Conservation (phyloP, 2,329 filamentous ascomycete genomes). For the Sporothrix luriei region DNA sequence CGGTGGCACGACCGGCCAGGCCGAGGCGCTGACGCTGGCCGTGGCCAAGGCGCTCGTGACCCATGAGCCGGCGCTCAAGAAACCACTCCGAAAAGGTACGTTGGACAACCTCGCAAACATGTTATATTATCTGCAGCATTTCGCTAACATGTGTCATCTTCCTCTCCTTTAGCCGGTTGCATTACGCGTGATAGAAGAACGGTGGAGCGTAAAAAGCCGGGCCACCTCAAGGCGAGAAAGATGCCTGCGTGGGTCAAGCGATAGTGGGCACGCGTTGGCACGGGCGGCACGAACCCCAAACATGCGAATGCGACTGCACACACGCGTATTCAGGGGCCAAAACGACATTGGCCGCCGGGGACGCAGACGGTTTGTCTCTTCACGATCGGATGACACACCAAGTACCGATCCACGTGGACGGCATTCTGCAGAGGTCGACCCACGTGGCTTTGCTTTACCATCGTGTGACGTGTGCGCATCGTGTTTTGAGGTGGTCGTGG, state of each 20-base stretch:
- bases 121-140: neutral
- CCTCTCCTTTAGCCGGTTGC: slow-evolving; percentile 70
- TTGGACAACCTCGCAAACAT: neutral
- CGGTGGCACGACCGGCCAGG: slow-evolving; percentile 91
- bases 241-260: slow-evolving; percentile 97
- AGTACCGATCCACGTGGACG: neutral
- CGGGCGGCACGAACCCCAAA: neutral
- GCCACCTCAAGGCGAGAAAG: slow-evolving; percentile 95
- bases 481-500: neutral
- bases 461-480: neutral
- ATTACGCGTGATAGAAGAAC: slow-evolving; percentile 86
- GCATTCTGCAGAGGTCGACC: neutral
- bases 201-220: slow-evolving; percentile 98
- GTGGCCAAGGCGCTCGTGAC: slow-evolving; percentile 84
- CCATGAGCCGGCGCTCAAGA: slow-evolving; percentile 91
- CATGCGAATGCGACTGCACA: neutral
- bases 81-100: slow-evolving; percentile 78
- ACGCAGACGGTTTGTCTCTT: neutral
- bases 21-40: slow-evolving; percentile 88
- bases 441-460: neutral
- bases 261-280: slow-evolving; percentile 43
- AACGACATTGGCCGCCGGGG: neutral
- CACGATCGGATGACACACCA: neutral
- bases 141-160: slow-evolving; percentile 30
- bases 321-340: neutral